Conservation (phyloP, 495 filamentous ascomycete species). For the Neurospora sp. region DNA sequence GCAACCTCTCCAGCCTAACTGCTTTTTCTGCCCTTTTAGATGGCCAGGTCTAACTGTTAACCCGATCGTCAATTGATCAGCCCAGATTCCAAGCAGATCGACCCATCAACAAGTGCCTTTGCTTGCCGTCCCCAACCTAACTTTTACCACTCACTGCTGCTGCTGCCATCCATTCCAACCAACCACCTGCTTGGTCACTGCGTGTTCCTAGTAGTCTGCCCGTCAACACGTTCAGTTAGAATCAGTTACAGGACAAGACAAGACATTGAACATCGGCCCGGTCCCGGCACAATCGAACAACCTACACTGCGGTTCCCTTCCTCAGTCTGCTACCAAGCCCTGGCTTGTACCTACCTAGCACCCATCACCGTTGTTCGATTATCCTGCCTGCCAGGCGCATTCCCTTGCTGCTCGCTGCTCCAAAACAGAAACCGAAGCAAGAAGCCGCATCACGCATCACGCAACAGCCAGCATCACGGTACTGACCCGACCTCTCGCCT, state of each 20-base stretch:
- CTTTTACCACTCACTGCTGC: not conserved
- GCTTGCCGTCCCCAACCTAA: not conserved
- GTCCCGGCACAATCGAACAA: not conserved
- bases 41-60: conserved; percentile 5
- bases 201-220: not conserved
- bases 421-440: not conserved
- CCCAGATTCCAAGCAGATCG: conserved; percentile 24
- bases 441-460: not conserved
- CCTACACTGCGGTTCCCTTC: not conserved
- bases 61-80: conserved; percentile 15
- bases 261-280: not conserved
- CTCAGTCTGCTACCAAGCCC: not conserved
- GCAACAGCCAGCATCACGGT: not conserved
- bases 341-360: not conserved
- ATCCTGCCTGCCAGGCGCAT: not conserved
- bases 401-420: not conserved
- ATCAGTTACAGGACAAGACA: not conserved
- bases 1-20: not conserved
- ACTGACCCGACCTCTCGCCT: not conserved
- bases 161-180: not conserved
- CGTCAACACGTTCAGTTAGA: not conserved
- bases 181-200: not conserved
- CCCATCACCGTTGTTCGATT: not conserved
- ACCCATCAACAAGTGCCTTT: conserved; percentile 12
- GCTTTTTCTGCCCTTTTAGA: not conserved